phyloP scores from a whole-genome alignment of 2,329 filamentous ascomycete genomes.

The Fusarium tjaetaba region DNA sequence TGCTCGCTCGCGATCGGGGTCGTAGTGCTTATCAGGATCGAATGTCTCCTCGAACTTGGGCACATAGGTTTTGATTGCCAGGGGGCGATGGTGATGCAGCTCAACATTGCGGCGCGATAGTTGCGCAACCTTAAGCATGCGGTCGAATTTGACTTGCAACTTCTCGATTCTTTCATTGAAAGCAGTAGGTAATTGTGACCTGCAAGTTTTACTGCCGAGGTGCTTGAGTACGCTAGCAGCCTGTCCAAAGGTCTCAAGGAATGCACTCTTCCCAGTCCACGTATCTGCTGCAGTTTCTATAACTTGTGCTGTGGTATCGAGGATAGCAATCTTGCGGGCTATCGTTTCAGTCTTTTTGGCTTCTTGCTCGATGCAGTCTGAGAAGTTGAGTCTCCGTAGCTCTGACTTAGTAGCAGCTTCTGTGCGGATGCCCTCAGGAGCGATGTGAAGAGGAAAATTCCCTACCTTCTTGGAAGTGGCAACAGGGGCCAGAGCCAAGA shows the following conservation, averaged over 20 bases:
- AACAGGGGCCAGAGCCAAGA: conserved; percentile 72
- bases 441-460: conserved; percentile 70
- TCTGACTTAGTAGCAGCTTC: conserved; percentile 52
- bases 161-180: conserved; percentile 55
- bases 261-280: conserved; percentile 79
- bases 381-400: conserved; percentile 66
- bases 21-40: conserved; percentile 97
- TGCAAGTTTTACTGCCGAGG: conserved; percentile 64
- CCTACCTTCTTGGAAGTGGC: conserved; percentile 59
- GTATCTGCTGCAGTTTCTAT: conserved; percentile 74
- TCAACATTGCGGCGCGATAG: conserved; percentile 80
- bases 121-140: conserved; percentile 68
- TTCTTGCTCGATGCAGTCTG: conserved; percentile 60
- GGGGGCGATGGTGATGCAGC: conserved; percentile 87
- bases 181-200: conserved; percentile 58
- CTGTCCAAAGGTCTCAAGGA: conserved; percentile 81
- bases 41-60: conserved; percentile 97
- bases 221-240: conserved; percentile 67
- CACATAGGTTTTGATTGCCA: conserved; percentile 86
- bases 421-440: conserved; percentile 62
- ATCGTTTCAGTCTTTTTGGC: conserved; percentile 48
- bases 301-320: conserved; percentile 72
- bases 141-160: conserved; percentile 57
- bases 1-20: conserved; percentile 89
- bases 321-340: conserved; percentile 64